These are phyloP conservation scores for Backusella sp. DNA, from an alignment of 192 early-diverging fungal genomes.

Conservation along the genomic window DNA sequence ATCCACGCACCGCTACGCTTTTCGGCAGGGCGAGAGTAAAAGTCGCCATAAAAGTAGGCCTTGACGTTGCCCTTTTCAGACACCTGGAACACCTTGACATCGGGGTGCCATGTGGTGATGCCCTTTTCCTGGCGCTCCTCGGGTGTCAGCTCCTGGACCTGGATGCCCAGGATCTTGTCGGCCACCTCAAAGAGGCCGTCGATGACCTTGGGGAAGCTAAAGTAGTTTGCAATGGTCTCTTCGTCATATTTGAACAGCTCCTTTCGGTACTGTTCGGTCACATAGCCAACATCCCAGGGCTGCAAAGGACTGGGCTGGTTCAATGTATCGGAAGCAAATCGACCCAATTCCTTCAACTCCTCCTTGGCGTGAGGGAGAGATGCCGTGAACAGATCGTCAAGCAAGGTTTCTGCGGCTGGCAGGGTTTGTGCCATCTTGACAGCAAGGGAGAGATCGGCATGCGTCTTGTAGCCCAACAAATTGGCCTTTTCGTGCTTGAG, in stretches of 20 bases:
- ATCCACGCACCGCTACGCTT: conserved; percentile 62
- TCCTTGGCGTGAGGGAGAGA: conserved; percentile 41
- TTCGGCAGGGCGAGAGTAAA: conserved; percentile 54
- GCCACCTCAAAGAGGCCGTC: conserved; percentile 54
- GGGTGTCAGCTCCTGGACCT: conserved; percentile 41
- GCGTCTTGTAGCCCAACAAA: conserved; percentile 45
- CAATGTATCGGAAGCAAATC: conserved; percentile 44
- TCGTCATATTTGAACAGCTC: conserved; percentile 50
- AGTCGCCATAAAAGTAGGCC: conserved; percentile 65
- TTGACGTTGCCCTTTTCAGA: conserved; percentile 40
- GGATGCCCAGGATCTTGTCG: conserved; percentile 46
- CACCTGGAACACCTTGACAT: conserved; percentile 57
- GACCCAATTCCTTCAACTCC: conserved; percentile 42
- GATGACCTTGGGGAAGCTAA: conserved; percentile 54
- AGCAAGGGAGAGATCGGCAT: conserved; percentile 52
- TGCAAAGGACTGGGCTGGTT: conserved; percentile 34
- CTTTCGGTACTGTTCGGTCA: conserved; percentile 55
- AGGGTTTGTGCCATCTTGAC: conserved; percentile 56
- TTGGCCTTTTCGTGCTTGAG: conserved; percentile 52
- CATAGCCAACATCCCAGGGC: conserved; percentile 53
- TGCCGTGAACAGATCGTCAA: conserved; percentile 45
- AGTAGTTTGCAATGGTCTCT: conserved; percentile 53
- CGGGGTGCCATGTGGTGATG: conserved; percentile 52
- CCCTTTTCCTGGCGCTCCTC: conserved; percentile 34
- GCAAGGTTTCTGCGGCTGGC: conserved; percentile 39